A percentile compares a stretch with the other conserved stretches of the same genome.
Evolutionary conservation across 805 yeast species (phyloP).

Genomic region (Sporopachydermia lactativora): DNA sequence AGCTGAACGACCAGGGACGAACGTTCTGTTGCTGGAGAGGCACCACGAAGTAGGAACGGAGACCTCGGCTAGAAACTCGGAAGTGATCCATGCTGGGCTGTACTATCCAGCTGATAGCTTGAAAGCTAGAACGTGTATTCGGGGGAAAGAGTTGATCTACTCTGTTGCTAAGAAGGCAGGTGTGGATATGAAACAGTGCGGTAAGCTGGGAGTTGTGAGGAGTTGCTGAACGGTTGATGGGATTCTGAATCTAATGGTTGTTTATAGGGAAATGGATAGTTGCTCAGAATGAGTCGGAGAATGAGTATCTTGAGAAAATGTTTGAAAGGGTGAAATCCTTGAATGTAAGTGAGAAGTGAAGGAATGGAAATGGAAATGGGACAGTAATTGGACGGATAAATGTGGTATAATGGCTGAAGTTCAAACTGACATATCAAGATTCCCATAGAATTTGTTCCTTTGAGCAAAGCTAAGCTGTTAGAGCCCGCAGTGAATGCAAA

Average conservation of each 20-base stretch:
- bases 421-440: slow-evolving; percentile 13
- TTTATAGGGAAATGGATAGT: slow-evolving; percentile 54
- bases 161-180: slow-evolving; percentile 27
- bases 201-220: slow-evolving; percentile 21
- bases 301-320: slow-evolving; percentile 40
- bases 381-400: neutral
- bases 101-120: slow-evolving; percentile 62
- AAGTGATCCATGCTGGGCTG: slow-evolving; percentile 84
- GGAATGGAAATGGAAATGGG: neutral
- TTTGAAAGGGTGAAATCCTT: slow-evolving; percentile 33
- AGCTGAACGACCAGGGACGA: slow-evolving; percentile 27
- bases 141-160: slow-evolving; percentile 62
- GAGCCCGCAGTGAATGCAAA: slow-evolving; percentile 61
- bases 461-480: slow-evolving; percentile 26
- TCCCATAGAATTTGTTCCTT: slow-evolving; percentile 42
- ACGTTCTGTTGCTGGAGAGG: slow-evolving; percentile 57
- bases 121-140: slow-evolving; percentile 55
- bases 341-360: slow-evolving; percentile 21
- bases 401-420: neutral
- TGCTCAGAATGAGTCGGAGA: slow-evolving; percentile 60
- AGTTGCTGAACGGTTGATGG: neutral
- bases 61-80: slow-evolving; percentile 82
- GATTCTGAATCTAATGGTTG: neutral
- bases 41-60: slow-evolving; percentile 57
- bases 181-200: slow-evolving; percentile 51